Evolutionary conservation across 352 stramenopile species (phyloP), one percentile per base, ranked within the genome.

Genomic region (Elongisporangium anandrum): DNA sequence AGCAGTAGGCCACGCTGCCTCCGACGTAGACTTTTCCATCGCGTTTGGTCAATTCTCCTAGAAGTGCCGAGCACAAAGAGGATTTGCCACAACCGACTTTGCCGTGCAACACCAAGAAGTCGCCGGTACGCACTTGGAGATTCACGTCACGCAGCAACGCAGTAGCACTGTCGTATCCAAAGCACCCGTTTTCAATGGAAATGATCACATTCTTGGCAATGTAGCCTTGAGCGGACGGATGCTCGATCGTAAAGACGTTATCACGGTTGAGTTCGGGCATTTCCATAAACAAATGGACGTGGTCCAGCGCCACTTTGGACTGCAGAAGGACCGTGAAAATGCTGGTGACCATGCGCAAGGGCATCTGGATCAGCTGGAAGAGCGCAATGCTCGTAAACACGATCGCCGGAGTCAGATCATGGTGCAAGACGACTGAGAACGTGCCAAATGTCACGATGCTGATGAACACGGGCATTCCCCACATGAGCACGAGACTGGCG

Each of bases 21-120:
- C 67, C 64, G 3, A 73, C 50, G 50, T 52, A 71, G 17, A 72
- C 60, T 3, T n/a, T 38, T 2, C 61, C 65, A 19, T 39, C 47
- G 50, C 22, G 54, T 24, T 68, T 74, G 58, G 81, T 65, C 74
- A 98, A 96, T 56, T 98, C 95, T 13, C 94, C 92, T 8, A 98
- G 60, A 55, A 98, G 73, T 8, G 86, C 85, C 8, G 81, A 85
- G 20, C 97, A 71, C 8, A 99, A 78, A 0, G 83, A 96, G 2
- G 68, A 96, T 63, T 99, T 99, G 22, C 96, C 95, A 53, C 72
- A 85, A 2, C 95, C 96, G 6, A 98, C 91, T 17, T 69, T 61
- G 0, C 96, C 96, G 34, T 98, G 87, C 13, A 99, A 64, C 2
- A 90, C 88, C 10, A 97, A 65, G 15, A 98, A 74, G 49, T 87